Evolutionary conservation across 345 rosid genomes (phyloP).

Genomic region (Erucastrum elatum): DNA sequence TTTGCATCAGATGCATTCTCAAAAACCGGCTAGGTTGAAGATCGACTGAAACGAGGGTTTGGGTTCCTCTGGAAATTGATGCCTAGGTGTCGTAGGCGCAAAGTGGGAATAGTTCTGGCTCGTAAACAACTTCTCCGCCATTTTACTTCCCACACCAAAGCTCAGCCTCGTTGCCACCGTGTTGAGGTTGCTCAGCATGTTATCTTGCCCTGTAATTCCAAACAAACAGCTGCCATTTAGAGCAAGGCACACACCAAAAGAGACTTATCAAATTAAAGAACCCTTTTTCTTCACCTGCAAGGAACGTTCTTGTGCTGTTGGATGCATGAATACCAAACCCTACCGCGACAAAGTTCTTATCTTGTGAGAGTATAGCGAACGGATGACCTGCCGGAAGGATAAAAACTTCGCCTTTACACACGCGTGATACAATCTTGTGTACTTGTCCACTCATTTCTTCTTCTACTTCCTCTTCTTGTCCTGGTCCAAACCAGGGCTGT

Average conservation of each 20-base stretch:
- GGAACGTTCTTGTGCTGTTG: conserved; percentile 47
- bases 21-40: conserved; percentile 30
- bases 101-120: conserved; percentile 37
- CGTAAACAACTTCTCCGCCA: conserved; percentile 31
- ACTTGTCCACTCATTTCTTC: conserved; percentile 31
- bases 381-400: conserved; percentile 58
- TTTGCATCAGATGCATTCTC: background rate
- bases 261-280: background rate
- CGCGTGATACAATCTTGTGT: conserved; percentile 36
- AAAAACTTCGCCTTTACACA: conserved; percentile 49
- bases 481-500: conserved; percentile 6
- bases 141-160: conserved; percentile 20
- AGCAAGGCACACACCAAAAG: background rate
- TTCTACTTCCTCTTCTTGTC: conserved; percentile 16
- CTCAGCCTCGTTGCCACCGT: conserved; percentile 24
- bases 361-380: conserved; percentile 27
- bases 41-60: conserved; percentile 29
- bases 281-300: conserved; percentile 41
- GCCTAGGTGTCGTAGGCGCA: conserved; percentile 22
- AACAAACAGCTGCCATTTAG: background rate
- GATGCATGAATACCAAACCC: conserved; percentile 50
- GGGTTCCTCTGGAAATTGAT: conserved; percentile 7
- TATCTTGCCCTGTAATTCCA: conserved; percentile 28
- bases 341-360: conserved; percentile 32
- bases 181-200: conserved; percentile 24